Evolutionary conservation across 331 rosid species (phyloP).

Genomic region (Acacia pycnantha): DNA sequence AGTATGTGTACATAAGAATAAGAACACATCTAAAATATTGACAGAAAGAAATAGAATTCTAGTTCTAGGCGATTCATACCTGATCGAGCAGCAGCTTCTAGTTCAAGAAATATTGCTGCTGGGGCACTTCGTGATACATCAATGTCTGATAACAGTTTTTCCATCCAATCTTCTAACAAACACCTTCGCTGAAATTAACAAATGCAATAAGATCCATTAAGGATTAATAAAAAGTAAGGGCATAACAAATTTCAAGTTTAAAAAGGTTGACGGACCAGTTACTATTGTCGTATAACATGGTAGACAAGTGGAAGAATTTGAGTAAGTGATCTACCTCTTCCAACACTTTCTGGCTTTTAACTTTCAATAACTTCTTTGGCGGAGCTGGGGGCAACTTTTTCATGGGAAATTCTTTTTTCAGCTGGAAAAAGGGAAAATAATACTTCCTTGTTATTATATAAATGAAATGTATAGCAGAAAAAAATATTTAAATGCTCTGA

Average conservation of each 20-base stretch:
- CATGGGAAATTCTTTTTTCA: slow-evolving; percentile 61
- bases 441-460: neutral
- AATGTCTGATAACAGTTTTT: slow-evolving; percentile 77
- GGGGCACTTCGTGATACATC: slow-evolving; percentile 83
- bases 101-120: slow-evolving; percentile 83
- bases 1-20: neutral
- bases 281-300: neutral
- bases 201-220: neutral
- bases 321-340: slow-evolving; percentile 61
- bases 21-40: neutral
- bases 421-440: slow-evolving; percentile 46
- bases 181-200: slow-evolving; percentile 69
- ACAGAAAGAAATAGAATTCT: neutral
- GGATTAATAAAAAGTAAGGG: neutral
- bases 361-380: slow-evolving; percentile 64
- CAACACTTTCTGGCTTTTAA: slow-evolving; percentile 47
- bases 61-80: slow-evolving; percentile 49
- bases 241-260: neutral
- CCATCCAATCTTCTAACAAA: slow-evolving; percentile 82
- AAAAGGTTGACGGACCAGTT: neutral
- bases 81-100: slow-evolving; percentile 93
- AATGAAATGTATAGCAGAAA: neutral
- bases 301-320: slow-evolving; percentile 16
- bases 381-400: slow-evolving; percentile 79
- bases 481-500: neutral